These are phyloP conservation scores for Truncatella angustata DNA, from an alignment of 2,329 filamentous ascomycete species.

Conservation along the genomic window DNA sequence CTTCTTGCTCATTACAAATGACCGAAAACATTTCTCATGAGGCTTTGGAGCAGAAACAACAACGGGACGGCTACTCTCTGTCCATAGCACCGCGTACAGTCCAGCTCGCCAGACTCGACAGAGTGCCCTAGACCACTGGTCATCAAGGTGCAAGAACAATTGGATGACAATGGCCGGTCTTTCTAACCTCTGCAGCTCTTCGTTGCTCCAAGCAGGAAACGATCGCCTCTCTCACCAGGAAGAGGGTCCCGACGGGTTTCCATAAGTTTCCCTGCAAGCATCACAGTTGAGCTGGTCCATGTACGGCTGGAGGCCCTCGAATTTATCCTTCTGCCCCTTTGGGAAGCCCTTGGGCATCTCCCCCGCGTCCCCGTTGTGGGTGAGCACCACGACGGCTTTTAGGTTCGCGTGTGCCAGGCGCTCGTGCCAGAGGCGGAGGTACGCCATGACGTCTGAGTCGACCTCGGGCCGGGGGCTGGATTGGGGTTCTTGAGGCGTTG, in stretches of 20 bases:
- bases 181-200: neutral
- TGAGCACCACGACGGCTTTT: neutral
- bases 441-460: neutral
- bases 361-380: conserved; percentile 3
- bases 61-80: no score
- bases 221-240: conserved; percentile 1
- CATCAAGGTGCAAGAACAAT: no score
- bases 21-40: no score
- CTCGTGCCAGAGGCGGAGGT: neutral
- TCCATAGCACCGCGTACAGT: no score
- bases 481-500: no score
- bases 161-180: neutral
- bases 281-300: conserved; percentile 2
- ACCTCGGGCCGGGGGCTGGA: no score
- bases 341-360: neutral
- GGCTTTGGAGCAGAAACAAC: no score
- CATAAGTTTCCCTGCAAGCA: neutral
- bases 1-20: no score
- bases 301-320: conserved; percentile 4
- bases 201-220: neutral
- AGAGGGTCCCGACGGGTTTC: neutral
- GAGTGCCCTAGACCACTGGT: no score
- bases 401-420: conserved; percentile 4
- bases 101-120: no score
- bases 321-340: neutral